Evolutionary conservation across 2,329 filamentous ascomycete species (phyloP).

Genomic region (Chaetomium globosum): DNA sequence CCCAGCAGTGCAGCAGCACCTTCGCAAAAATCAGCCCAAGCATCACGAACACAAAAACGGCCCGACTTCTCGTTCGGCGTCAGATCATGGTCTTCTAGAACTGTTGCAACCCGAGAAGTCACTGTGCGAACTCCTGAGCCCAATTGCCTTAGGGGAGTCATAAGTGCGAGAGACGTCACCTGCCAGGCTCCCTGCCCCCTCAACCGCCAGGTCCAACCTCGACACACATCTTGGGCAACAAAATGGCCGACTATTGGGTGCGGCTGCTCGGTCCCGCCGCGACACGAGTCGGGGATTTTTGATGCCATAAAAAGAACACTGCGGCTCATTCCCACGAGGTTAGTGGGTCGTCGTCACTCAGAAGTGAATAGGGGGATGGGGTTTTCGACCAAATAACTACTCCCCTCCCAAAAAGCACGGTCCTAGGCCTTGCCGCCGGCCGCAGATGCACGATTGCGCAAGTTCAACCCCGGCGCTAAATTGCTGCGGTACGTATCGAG

Average conservation of each 20-base stretch:
- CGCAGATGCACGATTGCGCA: slow-evolving; percentile 20
- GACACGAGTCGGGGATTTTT: neutral
- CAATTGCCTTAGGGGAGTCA: neutral
- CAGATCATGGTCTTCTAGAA: neutral
- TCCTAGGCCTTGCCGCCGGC: slow-evolving; percentile 9
- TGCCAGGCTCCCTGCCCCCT: neutral
- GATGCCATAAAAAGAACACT: slow-evolving; percentile 15
- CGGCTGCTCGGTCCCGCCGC: neutral
- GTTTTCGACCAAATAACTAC: slow-evolving; percentile 7
- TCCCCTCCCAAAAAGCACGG: slow-evolving; percentile 13
- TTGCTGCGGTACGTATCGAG: slow-evolving; percentile 8
- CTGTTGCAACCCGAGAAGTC: neutral
- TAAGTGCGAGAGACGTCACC: neutral
- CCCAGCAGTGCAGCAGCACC: neutral
- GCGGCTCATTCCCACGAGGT: slow-evolving; percentile 2
- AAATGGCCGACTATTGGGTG: neutral
- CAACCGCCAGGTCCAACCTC: neutral
- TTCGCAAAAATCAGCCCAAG: neutral
- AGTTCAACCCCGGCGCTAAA: slow-evolving; percentile 22
- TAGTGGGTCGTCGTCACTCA: neutral
- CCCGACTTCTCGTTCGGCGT: neutral
- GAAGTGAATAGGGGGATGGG: slow-evolving; percentile 21
- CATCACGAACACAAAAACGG: neutral
- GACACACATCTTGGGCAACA: neutral
- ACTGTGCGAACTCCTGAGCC: neutral